Base-by-base conservation (phyloP, 371 early-diverging fungal species). In the Rhizopus sp. region DNA sequence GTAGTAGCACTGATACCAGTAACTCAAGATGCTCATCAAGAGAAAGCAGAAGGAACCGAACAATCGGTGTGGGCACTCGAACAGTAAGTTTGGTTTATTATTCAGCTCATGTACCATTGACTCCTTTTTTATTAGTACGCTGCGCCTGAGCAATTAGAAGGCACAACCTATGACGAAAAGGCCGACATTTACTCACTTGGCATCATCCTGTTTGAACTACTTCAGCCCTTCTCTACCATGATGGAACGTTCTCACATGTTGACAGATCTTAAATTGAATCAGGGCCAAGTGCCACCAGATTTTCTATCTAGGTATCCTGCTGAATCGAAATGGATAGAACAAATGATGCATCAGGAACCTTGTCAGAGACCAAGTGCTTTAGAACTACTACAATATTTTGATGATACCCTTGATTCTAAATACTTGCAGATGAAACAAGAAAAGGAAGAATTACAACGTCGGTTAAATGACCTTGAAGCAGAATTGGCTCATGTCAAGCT, bases 81-180 rank as follows among this genome's bases (percentile, higher is more conserved):
- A 91, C 92, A 3, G 79, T 78, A 75, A 64, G 72, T 70, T 29
- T 23, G 32, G 4, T 34, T 15, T 7, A 50, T 0, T 3, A n/a
- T 29, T 23, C 23, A 13, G 10, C 42, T 40, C 9, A 44, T 33
- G n/a, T n/a, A 31, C 35, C 29, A 29, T 33, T 49, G 42, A 3
- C 13, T 42, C 5, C 17, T 30, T 34, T 54, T 4, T 42, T 41
- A 30, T 23, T 39, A 87, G 80, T 97, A 97, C 63, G 95, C 95
- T 15, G 92, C 97, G 0, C 97, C 97, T 0, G 97, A 97, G 72
- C 95, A 95, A 69, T 72, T 96, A 29, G 82, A 83, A 5, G 73
- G 81, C 5, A 59, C 73, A 0, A 69, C 74, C 7, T 87, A 88
- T 37, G 84, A 82, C 46, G 81, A 79, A 60, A 86, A 84, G 37